A percentile compares a stretch with the other conserved stretches of the same genome.
Evolutionary conservation across 345 rosid species (phyloP).

Genomic region (Lepidium didymum): DNA sequence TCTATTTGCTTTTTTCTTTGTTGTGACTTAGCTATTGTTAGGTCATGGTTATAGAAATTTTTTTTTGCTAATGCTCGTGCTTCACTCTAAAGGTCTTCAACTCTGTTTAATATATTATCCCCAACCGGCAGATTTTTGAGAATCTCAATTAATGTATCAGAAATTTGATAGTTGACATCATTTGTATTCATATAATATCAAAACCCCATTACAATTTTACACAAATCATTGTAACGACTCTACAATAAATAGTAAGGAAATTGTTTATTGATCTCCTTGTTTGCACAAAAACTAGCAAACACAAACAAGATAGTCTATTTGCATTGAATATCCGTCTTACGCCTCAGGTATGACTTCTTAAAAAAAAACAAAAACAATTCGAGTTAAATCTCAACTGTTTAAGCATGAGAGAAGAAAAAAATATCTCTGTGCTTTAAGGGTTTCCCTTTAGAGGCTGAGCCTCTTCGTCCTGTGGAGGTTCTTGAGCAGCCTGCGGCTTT

Average conservation of each 20-base stretch:
- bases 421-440: slow-evolving; percentile 15
- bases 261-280: neutral
- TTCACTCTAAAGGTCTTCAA: too few relatives aligned
- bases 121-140: too few relatives aligned
- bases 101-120: too few relatives aligned
- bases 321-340: neutral
- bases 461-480: slow-evolving; percentile 31
- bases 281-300: neutral
- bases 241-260: neutral
- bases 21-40: too few relatives aligned
- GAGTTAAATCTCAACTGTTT: neutral
- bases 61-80: too few relatives aligned
- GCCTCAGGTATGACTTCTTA: neutral
- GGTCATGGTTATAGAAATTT: too few relatives aligned
- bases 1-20: too few relatives aligned
- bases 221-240: neutral
- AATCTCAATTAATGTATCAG: too few relatives aligned
- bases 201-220: neutral
- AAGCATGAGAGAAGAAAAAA: neutral
- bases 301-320: neutral
- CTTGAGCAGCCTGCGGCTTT: slow-evolving; percentile 34
- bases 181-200: neutral
- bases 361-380: neutral
- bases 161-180: neutral
- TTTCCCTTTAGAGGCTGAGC: slow-evolving; percentile 31